Evolutionary conservation across 805 yeast species (phyloP).

Genomic region (Suhomyces kilbournensis): DNA sequence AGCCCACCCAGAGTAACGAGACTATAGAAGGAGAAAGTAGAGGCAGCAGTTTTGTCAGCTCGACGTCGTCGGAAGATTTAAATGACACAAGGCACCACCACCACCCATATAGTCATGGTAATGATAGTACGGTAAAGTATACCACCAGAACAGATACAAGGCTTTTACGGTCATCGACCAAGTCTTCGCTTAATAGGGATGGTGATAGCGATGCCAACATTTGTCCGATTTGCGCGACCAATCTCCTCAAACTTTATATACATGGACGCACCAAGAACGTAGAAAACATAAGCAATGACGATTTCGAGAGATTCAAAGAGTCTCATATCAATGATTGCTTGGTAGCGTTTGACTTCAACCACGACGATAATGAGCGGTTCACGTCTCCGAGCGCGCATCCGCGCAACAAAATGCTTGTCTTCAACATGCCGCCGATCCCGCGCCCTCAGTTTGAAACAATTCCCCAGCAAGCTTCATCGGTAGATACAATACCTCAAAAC

Average conservation of each 20-base stretch:
- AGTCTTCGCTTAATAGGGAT: constrained; percentile 18
- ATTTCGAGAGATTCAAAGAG: constrained; percentile 47
- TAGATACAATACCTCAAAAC: constrained; percentile 12
- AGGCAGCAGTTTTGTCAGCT: neutral
- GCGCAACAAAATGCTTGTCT: constrained; percentile 83
- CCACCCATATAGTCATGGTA: constrained; percentile 8
- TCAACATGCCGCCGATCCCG: constrained; percentile 52
- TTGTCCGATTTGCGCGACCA: constrained; percentile 41
- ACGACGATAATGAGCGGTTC: constrained; percentile 48
- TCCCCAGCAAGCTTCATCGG: constrained; percentile 15
- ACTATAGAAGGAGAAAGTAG: neutral
- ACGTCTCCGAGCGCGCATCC: constrained; percentile 27
- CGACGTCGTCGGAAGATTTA: neutral
- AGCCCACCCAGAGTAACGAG: neutral
- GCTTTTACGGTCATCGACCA: constrained; percentile 18
- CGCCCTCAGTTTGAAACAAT: constrained; percentile 35
- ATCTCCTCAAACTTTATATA: constrained; percentile 24
- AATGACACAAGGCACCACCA: too few relatives aligned
- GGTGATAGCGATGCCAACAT: constrained; percentile 30
- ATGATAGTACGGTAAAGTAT: constrained; percentile 19
- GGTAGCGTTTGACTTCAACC: constrained; percentile 61
- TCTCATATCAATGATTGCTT: constrained; percentile 73
- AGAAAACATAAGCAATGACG: constrained; percentile 14
- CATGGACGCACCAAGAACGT: constrained; percentile 11
- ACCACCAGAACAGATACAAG: constrained; percentile 16